Conservation (phyloP, 805 yeast genomes). For the Ogataea siamensis region DNA sequence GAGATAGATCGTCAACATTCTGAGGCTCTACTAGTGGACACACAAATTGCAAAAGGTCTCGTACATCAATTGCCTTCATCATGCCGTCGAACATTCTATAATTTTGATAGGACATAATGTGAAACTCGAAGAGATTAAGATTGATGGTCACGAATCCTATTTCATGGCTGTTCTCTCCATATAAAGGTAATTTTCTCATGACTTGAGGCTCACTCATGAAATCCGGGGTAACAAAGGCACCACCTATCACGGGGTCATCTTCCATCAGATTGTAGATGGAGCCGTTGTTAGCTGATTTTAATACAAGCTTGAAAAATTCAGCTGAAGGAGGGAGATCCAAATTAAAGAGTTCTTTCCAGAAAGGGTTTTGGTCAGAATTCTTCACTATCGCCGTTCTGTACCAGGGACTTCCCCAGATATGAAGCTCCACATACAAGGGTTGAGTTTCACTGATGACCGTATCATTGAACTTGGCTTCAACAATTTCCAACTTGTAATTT, state of each 20-base stretch:
- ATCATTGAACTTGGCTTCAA: constrained; percentile 59
- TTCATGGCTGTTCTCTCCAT: constrained; percentile 33
- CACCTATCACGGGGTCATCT: constrained; percentile 48
- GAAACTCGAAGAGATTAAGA: constrained; percentile 49
- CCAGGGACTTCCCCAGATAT: constrained; percentile 73
- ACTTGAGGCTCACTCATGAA: constrained; percentile 35
- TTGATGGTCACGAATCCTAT: constrained; percentile 60
- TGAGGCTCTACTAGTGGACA: constrained; percentile 30
- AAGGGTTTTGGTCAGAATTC: constrained; percentile 49
- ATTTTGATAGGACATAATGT: constrained; percentile 56
- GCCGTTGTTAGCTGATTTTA: constrained; percentile 31
- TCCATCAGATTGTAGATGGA: constrained; percentile 18
- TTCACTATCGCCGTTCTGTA: constrained; percentile 69
- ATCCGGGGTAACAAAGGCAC: constrained; percentile 53
- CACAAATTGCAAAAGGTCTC: constrained; percentile 50
- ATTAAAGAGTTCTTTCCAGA: constrained; percentile 79
- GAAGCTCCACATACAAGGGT: constrained; percentile 62
- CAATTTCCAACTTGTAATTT: constrained; percentile 51
- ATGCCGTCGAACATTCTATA: constrained; percentile 64
- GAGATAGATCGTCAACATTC: constrained; percentile 53
- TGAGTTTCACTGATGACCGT: constrained; percentile 7
- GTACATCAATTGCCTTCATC: constrained; percentile 52
- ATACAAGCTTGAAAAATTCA: constrained; percentile 47
- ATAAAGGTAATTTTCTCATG: constrained; percentile 23
- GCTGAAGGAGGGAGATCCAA: constrained; percentile 59